phyloP scores from a whole-genome alignment of 2,329 filamentous ascomycete genomes.

The Pseudovirgaria hyperparasitica region DNA sequence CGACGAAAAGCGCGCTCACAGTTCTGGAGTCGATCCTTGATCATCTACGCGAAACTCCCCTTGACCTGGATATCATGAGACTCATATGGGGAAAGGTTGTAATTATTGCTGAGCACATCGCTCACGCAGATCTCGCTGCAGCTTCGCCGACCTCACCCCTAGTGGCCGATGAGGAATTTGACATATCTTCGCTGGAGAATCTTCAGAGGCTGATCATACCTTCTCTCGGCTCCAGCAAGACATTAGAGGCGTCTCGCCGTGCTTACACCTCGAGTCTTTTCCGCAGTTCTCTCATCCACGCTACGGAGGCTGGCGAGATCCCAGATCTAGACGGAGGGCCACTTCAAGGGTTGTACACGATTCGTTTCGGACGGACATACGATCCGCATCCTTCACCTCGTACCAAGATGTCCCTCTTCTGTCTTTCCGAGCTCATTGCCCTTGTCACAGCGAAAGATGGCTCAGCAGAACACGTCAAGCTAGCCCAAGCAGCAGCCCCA shows the following conservation, averaged over 20 bases:
- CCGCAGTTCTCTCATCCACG: conserved; percentile 67
- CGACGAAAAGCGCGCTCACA: conserved; percentile 56
- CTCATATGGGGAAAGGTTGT: conserved; percentile 50
- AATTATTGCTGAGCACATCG: conserved; percentile 23
- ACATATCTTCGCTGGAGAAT: conserved; percentile 59
- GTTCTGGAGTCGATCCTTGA: conserved; percentile 56
- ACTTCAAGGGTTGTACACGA: conserved; percentile 48
- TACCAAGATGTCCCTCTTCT: conserved; percentile 63
- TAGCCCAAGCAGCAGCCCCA: conserved; percentile 65
- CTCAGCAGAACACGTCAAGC: conserved; percentile 35
- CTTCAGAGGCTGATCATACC: conserved; percentile 64
- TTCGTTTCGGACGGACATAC: conserved; percentile 60
- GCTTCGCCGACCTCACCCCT: conserved; percentile 17
- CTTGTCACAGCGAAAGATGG: conserved; percentile 41
- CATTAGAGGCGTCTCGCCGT: conserved; percentile 55
- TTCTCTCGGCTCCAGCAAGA: conserved; percentile 49
- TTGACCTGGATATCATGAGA: conserved; percentile 26
- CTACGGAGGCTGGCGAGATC: conserved; percentile 49
- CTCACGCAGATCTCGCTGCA: conserved; percentile 25
- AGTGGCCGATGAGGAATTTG: conserved; percentile 61
- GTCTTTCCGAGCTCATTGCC: conserved; percentile 57
- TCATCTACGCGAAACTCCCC: conserved; percentile 13
- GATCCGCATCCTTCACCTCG: conserved; percentile 53
- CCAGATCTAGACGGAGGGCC: conserved; percentile 37
- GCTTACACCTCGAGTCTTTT: conserved; percentile 68